These are phyloP conservation scores for Aspergillus conjunctus DNA, from an alignment of 495 filamentous ascomycete genomes.

Conservation along the genomic window DNA sequence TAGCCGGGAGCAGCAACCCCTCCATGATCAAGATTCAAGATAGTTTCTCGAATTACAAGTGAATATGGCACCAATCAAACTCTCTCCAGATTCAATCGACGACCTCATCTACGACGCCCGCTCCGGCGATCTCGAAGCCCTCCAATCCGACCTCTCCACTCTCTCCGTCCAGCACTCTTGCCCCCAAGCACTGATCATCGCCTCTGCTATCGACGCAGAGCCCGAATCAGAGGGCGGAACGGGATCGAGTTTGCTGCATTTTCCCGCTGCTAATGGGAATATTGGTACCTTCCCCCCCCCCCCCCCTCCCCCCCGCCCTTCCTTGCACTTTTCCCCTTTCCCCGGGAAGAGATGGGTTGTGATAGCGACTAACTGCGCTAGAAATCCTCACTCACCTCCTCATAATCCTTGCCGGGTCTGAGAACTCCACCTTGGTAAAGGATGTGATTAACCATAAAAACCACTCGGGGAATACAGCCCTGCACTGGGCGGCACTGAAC, in stretches of 20 bases:
- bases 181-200: conserved; percentile 58
- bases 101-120: conserved; percentile 87
- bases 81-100: conserved; percentile 71
- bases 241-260: conserved; percentile 68
- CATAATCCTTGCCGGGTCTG: conserved; percentile 35
- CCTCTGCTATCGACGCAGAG: conserved; percentile 65
- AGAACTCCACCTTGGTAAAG: conserved; percentile 4
- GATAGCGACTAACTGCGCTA: conserved; percentile 21
- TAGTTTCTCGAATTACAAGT: too few species aligned
- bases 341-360: not conserved
- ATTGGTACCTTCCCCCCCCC: conserved; percentile 50
- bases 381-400: conserved; percentile 55
- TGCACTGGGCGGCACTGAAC: conserved; percentile 92
- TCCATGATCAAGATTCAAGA: not conserved
- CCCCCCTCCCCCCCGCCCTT: not conserved
- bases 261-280: conserved; percentile 88
- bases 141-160: conserved; percentile 59
- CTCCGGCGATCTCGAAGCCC: conserved; percentile 68
- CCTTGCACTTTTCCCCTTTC: conserved; percentile 4
- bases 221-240: conserved; percentile 63
- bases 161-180: conserved; percentile 57
- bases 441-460: conserved; percentile 69
- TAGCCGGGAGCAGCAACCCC: too few species aligned
- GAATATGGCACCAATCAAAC: conserved; percentile 38
- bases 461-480: conserved; percentile 77